A percentile compares a stretch with the other conserved stretches of the same genome.
phyloP scores from a whole-genome alignment of 345 rosid species.

The Anastatica hierochuntica region DNA sequence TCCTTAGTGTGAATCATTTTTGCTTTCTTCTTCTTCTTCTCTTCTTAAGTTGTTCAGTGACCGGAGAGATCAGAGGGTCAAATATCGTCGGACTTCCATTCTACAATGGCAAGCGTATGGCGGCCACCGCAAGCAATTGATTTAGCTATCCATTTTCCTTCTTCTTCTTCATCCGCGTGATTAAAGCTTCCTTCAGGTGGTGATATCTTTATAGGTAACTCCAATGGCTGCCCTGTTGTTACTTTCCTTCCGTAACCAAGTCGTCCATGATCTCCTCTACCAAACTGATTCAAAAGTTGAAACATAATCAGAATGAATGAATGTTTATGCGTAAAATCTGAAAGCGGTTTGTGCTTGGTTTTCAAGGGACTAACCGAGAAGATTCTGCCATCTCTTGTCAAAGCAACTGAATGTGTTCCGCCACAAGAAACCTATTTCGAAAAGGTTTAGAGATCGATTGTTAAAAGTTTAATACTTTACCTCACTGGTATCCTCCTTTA shows the following conservation, averaged over 20 bases:
- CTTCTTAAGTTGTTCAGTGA: slow-evolving; percentile 1
- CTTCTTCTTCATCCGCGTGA: slow-evolving; percentile 28
- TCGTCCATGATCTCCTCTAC: slow-evolving; percentile 96
- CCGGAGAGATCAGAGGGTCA: slow-evolving; percentile 4
- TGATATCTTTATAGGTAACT: slow-evolving; percentile 60
- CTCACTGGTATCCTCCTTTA: slow-evolving; percentile 32
- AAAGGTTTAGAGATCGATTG: slow-evolving; percentile 5
- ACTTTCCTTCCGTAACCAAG: slow-evolving; percentile 85
- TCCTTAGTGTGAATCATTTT: no score
- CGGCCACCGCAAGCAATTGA: slow-evolving; percentile 89
- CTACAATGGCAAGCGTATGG: slow-evolving; percentile 71
- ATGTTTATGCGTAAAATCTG: neutral
- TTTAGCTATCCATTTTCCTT: slow-evolving; percentile 62
- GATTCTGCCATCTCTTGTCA: slow-evolving; percentile 79
- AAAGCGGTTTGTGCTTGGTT: neutral
- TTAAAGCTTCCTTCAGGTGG: slow-evolving; percentile 33
- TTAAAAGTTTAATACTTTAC: no score
- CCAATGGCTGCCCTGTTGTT: slow-evolving; percentile 89
- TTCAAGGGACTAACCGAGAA: slow-evolving; percentile 58
- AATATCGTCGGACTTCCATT: slow-evolving; percentile 41
- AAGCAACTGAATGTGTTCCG: slow-evolving; percentile 94
- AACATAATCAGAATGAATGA: neutral
- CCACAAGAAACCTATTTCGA: slow-evolving; percentile 80
- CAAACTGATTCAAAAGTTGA: slow-evolving; percentile 47
- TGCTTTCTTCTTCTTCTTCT: neutral